Percentiles rank a stretch among this genome's conserved stretches.
Conservation (phyloP, 2,329 filamentous ascomycete species). For the Ambrosiella xylebori region DNA sequence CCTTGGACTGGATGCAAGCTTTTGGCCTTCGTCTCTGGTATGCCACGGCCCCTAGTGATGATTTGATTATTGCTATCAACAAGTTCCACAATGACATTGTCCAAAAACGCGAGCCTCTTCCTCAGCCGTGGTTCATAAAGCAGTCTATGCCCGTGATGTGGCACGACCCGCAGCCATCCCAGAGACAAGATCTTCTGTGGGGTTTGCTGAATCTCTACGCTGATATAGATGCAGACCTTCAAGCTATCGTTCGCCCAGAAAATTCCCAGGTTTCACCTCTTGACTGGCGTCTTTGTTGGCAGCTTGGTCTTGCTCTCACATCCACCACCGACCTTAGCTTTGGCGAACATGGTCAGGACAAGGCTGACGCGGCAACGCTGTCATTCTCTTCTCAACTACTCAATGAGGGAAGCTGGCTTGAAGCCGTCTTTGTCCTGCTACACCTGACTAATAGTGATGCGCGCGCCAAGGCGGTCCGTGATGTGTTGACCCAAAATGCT, state of each 20-base stretch:
- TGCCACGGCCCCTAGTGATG: conserved; percentile 48
- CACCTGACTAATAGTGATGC: conserved; percentile 49
- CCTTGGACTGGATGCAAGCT: conserved; percentile 80
- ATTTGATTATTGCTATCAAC: conserved; percentile 53
- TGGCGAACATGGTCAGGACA: conserved; percentile 35
- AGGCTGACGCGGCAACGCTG: conserved; percentile 48
- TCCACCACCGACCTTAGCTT: conserved; percentile 34
- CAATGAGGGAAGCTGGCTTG: conserved; percentile 47
- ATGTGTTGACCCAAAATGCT: conserved; percentile 58
- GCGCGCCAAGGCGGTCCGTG: conserved; percentile 50
- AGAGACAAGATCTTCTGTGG: conserved; percentile 67
- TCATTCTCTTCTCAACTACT: conserved; percentile 49
- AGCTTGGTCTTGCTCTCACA: conserved; percentile 54
- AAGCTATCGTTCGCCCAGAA: conserved; percentile 57
- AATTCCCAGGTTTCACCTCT: conserved; percentile 60
- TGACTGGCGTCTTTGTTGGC: conserved; percentile 66
- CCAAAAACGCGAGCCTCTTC: conserved; percentile 52
- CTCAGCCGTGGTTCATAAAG: conserved; percentile 54
- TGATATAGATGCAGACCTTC: conserved; percentile 38
- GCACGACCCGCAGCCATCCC: conserved; percentile 38
- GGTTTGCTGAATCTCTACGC: conserved; percentile 70
- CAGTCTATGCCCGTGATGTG: conserved; percentile 40
- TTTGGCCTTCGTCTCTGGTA: conserved; percentile 91
- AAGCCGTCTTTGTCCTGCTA: conserved; percentile 59
- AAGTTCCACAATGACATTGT: conserved; percentile 58